Percentiles rank a stretch among this genome's conserved stretches.
Evolutionary conservation across 257 asterid species (phyloP).

Genomic region (Vinca minor): DNA sequence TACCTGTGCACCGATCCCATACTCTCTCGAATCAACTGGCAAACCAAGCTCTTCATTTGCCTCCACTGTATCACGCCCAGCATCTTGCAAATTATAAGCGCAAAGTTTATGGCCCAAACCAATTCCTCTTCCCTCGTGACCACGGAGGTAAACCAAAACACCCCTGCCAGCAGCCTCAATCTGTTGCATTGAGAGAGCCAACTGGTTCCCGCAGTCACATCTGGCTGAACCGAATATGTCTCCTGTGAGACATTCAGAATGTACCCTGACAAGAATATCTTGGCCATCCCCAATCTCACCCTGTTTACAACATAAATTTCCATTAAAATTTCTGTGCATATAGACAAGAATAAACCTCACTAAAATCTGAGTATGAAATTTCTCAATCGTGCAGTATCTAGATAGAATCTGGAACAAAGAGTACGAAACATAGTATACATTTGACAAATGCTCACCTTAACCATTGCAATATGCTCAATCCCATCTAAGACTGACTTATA

Average conservation of each 20-base stretch:
- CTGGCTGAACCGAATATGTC: slow-evolving; percentile 95
- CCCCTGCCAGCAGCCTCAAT: slow-evolving; percentile 94
- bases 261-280: slow-evolving; percentile 88
- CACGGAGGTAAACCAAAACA: slow-evolving; percentile 85
- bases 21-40: slow-evolving; percentile 94
- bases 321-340: background rate
- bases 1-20: slow-evolving; percentile 99
- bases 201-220: slow-evolving; percentile 93
- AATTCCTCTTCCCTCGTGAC: slow-evolving; percentile 98
- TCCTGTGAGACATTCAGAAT: slow-evolving; percentile 96
- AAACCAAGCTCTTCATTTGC: slow-evolving; percentile 94
- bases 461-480: slow-evolving; percentile 96
- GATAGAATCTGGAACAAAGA: background rate
- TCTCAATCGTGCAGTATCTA: too few relatives aligned
- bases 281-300: slow-evolving; percentile 87
- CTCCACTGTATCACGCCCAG: slow-evolving; percentile 89
- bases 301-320: slow-evolving; percentile 32
- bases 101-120: slow-evolving; percentile 97
- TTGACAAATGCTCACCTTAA: slow-evolving; percentile 53
- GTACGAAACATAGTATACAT: too few relatives aligned
- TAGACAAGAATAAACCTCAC: background rate
- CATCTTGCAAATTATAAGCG: slow-evolving; percentile 90
- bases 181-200: slow-evolving; percentile 84
- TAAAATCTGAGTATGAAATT: background rate
- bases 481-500: slow-evolving; percentile 80